These are phyloP conservation scores for Hygrophila difformis DNA, from an alignment of 257 asterid genomes.

Conservation along the genomic window DNA sequence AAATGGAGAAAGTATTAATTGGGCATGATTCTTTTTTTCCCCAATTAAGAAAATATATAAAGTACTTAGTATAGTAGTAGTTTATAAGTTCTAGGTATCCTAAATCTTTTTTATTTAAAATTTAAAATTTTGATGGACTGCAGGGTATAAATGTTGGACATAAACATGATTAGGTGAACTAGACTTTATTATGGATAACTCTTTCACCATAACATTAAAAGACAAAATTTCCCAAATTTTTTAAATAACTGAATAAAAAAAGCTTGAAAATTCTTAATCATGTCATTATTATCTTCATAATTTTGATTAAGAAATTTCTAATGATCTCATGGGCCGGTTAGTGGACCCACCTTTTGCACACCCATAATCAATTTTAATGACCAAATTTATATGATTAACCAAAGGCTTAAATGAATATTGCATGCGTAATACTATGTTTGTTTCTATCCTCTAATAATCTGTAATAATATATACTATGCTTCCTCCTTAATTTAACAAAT, in stretches of 20 bases:
- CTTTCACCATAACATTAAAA: slow-evolving; percentile 22
- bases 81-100: neutral
- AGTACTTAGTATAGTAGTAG: too few relatives aligned
- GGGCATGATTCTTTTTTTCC: too few relatives aligned
- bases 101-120: neutral
- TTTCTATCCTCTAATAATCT: neutral
- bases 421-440: slow-evolving; percentile 26
- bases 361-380: slow-evolving; percentile 16
- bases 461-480: too few relatives aligned
- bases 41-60: too few relatives aligned
- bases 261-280: slow-evolving; percentile 21
- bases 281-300: slow-evolving; percentile 37
- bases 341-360: slow-evolving; percentile 36
- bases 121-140: slow-evolving; percentile 6
- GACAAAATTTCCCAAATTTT: too few relatives aligned
- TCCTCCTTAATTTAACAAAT: too few relatives aligned
- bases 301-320: slow-evolving; percentile 29
- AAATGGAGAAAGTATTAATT: too few relatives aligned
- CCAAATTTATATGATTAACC: slow-evolving; percentile 17
- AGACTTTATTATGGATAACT: slow-evolving; percentile 12
- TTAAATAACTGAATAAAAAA: neutral
- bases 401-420: slow-evolving; percentile 18
- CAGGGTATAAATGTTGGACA: slow-evolving; percentile 25
- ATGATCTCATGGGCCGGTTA: slow-evolving; percentile 82
- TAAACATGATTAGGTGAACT: slow-evolving; percentile 29